These are phyloP conservation scores for Blastobotrys terrestris DNA, from an alignment of 805 yeast species.

Conservation along the genomic window DNA sequence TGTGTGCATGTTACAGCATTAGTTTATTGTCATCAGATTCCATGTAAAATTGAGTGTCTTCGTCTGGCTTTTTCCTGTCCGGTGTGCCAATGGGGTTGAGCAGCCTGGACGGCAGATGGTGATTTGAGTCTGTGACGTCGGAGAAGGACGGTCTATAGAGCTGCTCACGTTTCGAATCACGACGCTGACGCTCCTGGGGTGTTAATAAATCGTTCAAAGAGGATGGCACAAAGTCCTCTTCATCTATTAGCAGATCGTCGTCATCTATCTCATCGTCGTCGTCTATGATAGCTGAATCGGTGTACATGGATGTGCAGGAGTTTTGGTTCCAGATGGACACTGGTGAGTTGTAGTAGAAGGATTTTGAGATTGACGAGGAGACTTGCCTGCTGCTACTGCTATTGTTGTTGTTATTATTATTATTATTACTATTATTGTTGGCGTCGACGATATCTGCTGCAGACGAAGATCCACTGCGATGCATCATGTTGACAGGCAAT, in stretches of 20 bases:
- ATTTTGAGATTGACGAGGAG: not conserved
- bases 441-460: slow-evolving; percentile 2
- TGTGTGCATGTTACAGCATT: not conserved
- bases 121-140: not conserved
- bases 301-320: not conserved
- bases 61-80: slow-evolving; percentile 12
- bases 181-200: slow-evolving; percentile 68
- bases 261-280: slow-evolving; percentile 32
- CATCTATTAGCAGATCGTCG: slow-evolving; percentile 35
- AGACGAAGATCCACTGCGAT: slow-evolving; percentile 4
- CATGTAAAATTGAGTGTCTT: slow-evolving; percentile 23
- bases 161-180: slow-evolving; percentile 9
- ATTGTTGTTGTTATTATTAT: not conserved
- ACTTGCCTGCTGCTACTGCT: not conserved
- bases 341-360: not conserved
- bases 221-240: slow-evolving; percentile 77
- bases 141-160: not conserved
- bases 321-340: not conserved
- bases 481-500: not conserved
- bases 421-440: not conserved
- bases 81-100: slow-evolving; percentile 19
- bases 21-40: slow-evolving; percentile 17
- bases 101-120: not conserved
- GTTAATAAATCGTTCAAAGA: slow-evolving; percentile 75
- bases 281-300: not conserved